A percentile compares a stretch with the other conserved stretches of the same genome.
Conservation (phyloP, 495 filamentous ascomycete genomes). For the Zalerion maritima region DNA sequence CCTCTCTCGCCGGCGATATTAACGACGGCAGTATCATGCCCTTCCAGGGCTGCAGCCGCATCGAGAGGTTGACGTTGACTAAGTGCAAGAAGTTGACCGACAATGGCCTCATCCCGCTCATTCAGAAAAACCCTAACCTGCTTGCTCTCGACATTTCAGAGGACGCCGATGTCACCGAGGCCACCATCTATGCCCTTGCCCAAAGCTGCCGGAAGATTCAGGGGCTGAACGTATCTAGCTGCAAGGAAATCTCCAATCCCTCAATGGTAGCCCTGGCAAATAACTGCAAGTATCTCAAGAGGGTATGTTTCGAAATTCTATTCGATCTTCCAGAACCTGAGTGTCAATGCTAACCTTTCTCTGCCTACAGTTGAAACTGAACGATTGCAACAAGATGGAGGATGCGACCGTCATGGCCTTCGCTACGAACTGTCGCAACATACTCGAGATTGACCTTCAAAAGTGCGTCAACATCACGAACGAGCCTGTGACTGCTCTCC, state of each 20-base stretch:
- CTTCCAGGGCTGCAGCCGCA: conserved; percentile 69
- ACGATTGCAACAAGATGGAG: conserved; percentile 66
- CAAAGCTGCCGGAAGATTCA: conserved; percentile 72
- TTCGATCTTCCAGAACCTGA: background rate
- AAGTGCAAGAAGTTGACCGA: conserved; percentile 80
- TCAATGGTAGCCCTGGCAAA: conserved; percentile 70
- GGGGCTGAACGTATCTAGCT: conserved; percentile 84
- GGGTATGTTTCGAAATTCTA: conserved; percentile 39
- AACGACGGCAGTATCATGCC: conserved; percentile 82
- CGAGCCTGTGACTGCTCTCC: conserved; percentile 60
- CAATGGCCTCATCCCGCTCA: conserved; percentile 59
- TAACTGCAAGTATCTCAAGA: conserved; percentile 73
- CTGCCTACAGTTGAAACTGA: conserved; percentile 67
- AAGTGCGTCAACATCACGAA: conserved; percentile 70
- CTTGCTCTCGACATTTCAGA: conserved; percentile 86
- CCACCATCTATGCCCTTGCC: conserved; percentile 65
- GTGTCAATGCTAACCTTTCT: conserved; percentile 12
- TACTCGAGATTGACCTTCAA: conserved; percentile 92
- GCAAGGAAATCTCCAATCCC: conserved; percentile 69
- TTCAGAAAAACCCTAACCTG: conserved; percentile 66
- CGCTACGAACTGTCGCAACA: conserved; percentile 73
- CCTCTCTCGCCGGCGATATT: conserved; percentile 56
- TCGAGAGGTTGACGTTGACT: conserved; percentile 89
- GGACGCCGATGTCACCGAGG: conserved; percentile 63
- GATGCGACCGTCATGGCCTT: conserved; percentile 71